phyloP scores from a whole-genome alignment of 352 stramenopile species.

The Pilasporangium apinafurcum region DNA sequence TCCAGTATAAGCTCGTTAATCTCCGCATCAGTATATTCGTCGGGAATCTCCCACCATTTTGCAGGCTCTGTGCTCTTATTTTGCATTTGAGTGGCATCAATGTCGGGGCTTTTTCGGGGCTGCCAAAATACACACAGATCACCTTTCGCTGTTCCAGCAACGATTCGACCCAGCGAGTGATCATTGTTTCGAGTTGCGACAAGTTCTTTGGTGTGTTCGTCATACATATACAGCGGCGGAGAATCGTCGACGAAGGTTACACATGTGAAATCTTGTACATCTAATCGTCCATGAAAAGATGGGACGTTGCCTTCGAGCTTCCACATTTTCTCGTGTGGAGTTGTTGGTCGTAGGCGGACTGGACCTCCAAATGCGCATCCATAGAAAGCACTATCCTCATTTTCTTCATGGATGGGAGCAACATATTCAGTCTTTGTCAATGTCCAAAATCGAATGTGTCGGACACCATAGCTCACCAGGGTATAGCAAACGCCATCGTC shows the following conservation, averaged over 20 bases:
- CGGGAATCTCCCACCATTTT: conserved; percentile 75
- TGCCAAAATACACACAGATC: conserved; percentile 70
- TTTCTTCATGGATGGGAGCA: conserved; percentile 30
- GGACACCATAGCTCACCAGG: conserved; percentile 60
- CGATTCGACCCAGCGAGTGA: conserved; percentile 48
- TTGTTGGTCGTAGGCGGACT: conserved; percentile 32
- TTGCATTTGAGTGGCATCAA: conserved; percentile 10
- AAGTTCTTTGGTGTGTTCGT: conserved; percentile 38
- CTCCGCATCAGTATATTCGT: conserved; percentile 52
- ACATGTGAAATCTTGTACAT: conserved; percentile 67
- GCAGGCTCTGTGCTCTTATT: conserved; percentile 32
- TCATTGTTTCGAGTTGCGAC: conserved; percentile 33
- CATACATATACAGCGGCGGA: conserved; percentile 47
- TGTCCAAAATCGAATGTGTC: conserved; percentile 74
- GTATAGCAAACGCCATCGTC: conserved; percentile 71
- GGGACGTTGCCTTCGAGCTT: conserved; percentile 69
- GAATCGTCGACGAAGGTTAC: conserved; percentile 68
- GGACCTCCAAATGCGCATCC: conserved; percentile 55
- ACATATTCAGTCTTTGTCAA: conserved; percentile 51
- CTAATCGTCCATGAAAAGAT: conserved; percentile 56
- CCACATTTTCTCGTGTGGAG: conserved; percentile 58
- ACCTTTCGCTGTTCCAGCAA: conserved; percentile 57
- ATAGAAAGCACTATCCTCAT: conserved; percentile 51
- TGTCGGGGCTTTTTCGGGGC: conserved; percentile 25
- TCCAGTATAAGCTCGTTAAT: conserved; percentile 60